Evolutionary conservation across 495 filamentous ascomycete species (phyloP), one percentile per base, ranked within the genome.

Genomic region (Penicillium bovifimosum): DNA sequence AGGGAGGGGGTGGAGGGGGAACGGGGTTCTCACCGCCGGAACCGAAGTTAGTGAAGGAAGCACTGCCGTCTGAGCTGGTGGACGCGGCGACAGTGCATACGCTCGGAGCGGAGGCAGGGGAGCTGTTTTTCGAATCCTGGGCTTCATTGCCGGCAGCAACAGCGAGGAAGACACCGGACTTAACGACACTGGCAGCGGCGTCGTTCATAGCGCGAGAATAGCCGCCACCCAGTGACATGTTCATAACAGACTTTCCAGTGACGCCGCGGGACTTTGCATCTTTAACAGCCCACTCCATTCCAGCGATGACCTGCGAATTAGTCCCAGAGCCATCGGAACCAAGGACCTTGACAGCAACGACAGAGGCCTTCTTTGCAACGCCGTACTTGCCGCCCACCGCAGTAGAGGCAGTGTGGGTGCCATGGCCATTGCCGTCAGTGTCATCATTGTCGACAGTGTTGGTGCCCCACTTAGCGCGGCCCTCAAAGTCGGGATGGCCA

Each of bases 131-230:
- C 8, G 83, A 76, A 65, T 85, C 69, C 46, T 59, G 53, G 47
- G 76, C 70, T 53, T 85, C 81, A 66, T 86, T 86, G n/a, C 83
- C 83, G 31, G 83, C 83, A 6, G 83, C 83, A 26, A 86, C 83
- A 52, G 81, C 71, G 48, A 80, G 76, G 50, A 85, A 79, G 40
- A 86, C 72, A 34, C 82, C 82, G 18, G 70, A 68, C 11, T 64
- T 69, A 46, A 75, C 72, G 27, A 82, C 70, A 41, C 68, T 70
- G 44, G 78, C 70, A 48, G 83, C 80, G 51, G 81, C 83, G 14
- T 67, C 55, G 73, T 84, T 85, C 64, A 83, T 66, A 40, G 79
- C 76, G 7, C 57, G 45, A 18, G 79, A 82, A 47, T 55, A 59
- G 9, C 59, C 56, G 13, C 81, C 81, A 47, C 81, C 80, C 11